Conservation (phyloP, 2,329 filamentous ascomycete genomes). For the Metarhizium brunneum region DNA sequence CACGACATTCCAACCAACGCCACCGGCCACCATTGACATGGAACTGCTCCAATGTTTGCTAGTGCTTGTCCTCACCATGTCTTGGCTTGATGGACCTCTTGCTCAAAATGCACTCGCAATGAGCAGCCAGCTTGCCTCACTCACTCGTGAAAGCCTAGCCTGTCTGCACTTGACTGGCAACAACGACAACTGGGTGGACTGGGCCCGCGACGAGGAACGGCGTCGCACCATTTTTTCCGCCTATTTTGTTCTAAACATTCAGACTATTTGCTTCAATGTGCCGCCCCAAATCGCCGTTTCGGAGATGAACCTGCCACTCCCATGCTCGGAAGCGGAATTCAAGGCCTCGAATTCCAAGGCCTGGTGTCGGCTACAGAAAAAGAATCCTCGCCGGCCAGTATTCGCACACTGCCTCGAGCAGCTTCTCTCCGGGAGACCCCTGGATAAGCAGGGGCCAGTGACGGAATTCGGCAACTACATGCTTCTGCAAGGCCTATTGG, state of each 20-base stretch:
- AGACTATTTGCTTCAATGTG: constrained; percentile 53
- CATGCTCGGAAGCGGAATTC: constrained; percentile 44
- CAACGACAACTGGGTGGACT: constrained; percentile 33
- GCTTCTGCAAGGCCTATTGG: constrained; percentile 43
- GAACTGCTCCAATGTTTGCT: too few relatives aligned
- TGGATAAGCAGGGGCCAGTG: constrained; percentile 15
- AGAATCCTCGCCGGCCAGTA: constrained; percentile 1
- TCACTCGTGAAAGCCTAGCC: constrained; percentile 42
- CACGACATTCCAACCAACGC: too few relatives aligned
- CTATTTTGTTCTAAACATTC: constrained; percentile 44
- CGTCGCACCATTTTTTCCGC: constrained; percentile 31
- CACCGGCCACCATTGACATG: too few relatives aligned
- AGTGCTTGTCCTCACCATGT: too few relatives aligned
- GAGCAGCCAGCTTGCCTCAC: constrained; percentile 44
- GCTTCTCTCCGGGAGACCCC: constrained; percentile 15
- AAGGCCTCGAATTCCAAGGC: constrained; percentile 38
- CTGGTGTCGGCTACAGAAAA: constrained; percentile 15
- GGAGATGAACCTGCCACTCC: constrained; percentile 37
- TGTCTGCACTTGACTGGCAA: constrained; percentile 15
- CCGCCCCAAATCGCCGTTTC: constrained; percentile 45
- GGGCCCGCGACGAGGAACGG: constrained; percentile 25
- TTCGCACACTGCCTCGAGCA: constrained; percentile 18
- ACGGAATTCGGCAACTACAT: constrained; percentile 45
- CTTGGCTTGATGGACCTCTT: constrained; percentile 47
- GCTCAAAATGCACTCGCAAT: constrained; percentile 47